These are phyloP conservation scores for Ogataea pilisensis DNA, from an alignment of 805 yeast genomes.

Conservation along the genomic window DNA sequence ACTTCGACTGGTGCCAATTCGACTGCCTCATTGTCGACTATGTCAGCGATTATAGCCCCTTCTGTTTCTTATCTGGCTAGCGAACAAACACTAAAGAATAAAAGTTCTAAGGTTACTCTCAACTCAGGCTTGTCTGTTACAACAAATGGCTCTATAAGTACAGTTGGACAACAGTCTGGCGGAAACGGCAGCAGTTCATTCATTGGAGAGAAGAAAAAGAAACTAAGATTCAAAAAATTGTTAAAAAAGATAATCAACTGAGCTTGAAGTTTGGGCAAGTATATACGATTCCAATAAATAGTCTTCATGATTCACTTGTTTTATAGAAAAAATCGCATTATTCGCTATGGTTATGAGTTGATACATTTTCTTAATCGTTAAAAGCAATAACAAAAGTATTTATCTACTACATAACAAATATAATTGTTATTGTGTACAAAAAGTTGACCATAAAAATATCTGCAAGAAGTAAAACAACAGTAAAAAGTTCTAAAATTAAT, in stretches of 20 bases:
- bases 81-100: neutral
- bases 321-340: too few species aligned
- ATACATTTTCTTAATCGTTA: too few species aligned
- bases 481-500: too few species aligned
- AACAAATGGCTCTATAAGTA: neutral
- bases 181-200: neutral
- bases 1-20: neutral
- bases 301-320: too few species aligned
- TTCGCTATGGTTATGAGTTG: too few species aligned
- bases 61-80: neutral
- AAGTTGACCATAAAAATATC: too few species aligned
- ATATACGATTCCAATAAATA: too few species aligned
- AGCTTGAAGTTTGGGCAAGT: too few species aligned
- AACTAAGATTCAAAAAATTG: constrained; percentile 10
- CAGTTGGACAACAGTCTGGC: neutral
- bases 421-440: too few species aligned
- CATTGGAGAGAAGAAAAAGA: constrained; percentile 7
- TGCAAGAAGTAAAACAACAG: too few species aligned
- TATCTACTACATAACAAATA: too few species aligned
- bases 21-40: neutral
- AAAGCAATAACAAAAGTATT: too few species aligned
- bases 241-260: constrained; percentile 13
- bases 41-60: neutral
- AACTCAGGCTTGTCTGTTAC: neutral
- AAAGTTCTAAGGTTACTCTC: neutral